phyloP scores from a whole-genome alignment of 495 filamentous ascomycete genomes.

The Trichoderma erinaceum region DNA sequence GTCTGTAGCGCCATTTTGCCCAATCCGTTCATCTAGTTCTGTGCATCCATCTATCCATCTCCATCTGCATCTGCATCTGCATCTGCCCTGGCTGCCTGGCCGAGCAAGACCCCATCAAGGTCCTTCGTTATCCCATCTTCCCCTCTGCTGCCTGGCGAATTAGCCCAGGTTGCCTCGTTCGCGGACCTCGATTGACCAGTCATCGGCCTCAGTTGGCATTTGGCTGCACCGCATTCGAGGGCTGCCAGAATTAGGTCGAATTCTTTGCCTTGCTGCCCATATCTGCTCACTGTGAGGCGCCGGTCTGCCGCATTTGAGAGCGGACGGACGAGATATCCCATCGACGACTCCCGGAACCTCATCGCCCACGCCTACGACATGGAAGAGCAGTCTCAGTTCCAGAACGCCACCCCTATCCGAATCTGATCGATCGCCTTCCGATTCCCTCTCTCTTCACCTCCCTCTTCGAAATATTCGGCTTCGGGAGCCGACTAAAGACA shows the following conservation, averaged over 20 bases:
- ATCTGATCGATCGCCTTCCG: constrained; percentile 5
- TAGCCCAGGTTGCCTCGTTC: constrained; percentile 6
- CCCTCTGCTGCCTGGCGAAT: constrained; percentile 7
- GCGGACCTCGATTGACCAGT: constrained; percentile 12
- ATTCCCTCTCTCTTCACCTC: neutral
- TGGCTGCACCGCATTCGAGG: constrained; percentile 3
- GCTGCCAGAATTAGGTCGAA: neutral
- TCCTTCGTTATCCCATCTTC: neutral
- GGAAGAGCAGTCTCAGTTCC: constrained; percentile 16
- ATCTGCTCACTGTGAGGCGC: constrained; percentile 4
- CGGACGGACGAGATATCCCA: neutral
- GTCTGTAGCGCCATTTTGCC: neutral
- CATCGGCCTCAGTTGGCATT: neutral
- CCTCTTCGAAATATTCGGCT: neutral
- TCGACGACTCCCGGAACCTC: neutral
- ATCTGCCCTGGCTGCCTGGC: neutral
- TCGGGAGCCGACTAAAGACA: constrained; percentile 7
- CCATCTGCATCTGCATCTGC: neutral
- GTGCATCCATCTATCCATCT: neutral
- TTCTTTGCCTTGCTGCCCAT: neutral
- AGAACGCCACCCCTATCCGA: constrained; percentile 14
- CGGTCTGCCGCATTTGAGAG: neutral
- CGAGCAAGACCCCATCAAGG: constrained; percentile 5
- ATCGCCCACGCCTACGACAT: constrained; percentile 12
- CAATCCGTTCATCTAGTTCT: neutral